Conservation (phyloP, 306 rosid genomes). For the Betula pendula region DNA sequence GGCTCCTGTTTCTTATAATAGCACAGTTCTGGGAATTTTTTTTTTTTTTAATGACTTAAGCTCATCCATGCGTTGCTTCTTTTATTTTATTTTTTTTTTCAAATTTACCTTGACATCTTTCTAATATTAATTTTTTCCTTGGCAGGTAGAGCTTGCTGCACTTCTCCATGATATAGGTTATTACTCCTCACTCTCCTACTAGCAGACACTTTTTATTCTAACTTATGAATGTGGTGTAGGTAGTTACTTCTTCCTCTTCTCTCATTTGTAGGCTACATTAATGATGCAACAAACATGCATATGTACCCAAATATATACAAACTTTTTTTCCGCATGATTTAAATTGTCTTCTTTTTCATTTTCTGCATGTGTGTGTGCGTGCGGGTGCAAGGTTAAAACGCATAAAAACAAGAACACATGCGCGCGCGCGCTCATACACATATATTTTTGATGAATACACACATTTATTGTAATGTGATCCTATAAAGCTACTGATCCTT, state of each 20-base stretch:
- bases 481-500: constrained; percentile 19
- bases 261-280: neutral
- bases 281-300: neutral
- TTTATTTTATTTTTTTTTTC: neutral
- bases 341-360: neutral
- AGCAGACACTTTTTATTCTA: neutral
- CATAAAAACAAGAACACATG: too few relatives aligned
- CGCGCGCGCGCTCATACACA: too few relatives aligned
- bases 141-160: constrained; percentile 89
- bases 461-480: too few relatives aligned
- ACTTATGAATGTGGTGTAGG: neutral
- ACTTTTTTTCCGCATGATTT: too few relatives aligned
- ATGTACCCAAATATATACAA: neutral
- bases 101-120: neutral
- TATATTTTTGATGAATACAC: too few relatives aligned
- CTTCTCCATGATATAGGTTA: constrained; percentile 85
- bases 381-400: too few relatives aligned
- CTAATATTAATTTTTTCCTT: constrained; percentile 12
- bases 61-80: neutral
- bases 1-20: neutral
- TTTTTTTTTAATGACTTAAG: neutral
- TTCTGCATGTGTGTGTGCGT: too few relatives aligned
- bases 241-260: neutral
- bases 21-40: neutral
- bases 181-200: neutral